Conservation (phyloP, 768 basidiomycete genomes). For the Hygrophorus russula region DNA sequence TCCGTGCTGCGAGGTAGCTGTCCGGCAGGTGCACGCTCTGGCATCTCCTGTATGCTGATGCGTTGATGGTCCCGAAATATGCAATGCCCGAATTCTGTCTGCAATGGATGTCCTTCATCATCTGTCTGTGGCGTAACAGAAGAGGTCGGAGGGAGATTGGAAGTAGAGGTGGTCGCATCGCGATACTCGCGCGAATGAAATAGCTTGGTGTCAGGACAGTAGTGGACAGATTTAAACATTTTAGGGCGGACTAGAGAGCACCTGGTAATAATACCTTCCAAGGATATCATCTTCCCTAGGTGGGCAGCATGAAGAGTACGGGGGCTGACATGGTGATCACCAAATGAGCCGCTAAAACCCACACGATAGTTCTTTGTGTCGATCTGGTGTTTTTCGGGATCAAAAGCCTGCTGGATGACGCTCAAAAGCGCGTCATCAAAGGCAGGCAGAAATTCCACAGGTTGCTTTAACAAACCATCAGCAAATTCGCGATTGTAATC, state of each 20-base stretch:
- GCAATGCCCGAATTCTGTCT: slow-evolving; percentile 88
- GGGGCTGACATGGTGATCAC: slow-evolving; percentile 96
- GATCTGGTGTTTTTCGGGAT: slow-evolving; percentile 73
- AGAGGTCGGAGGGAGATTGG: slow-evolving; percentile 76
- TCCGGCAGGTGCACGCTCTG: slow-evolving; percentile 94
- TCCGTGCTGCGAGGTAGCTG: slow-evolving; percentile 95
- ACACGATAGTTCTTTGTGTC: slow-evolving; percentile 74
- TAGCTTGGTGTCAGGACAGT: slow-evolving; percentile 73
- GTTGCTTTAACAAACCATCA: slow-evolving; percentile 82
- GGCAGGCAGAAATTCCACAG: slow-evolving; percentile 77
- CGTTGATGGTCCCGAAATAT: slow-evolving; percentile 95
- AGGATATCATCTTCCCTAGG: slow-evolving; percentile 90
- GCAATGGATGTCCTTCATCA: slow-evolving; percentile 75
- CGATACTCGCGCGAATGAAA: slow-evolving; percentile 89
- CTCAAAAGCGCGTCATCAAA: slow-evolving; percentile 76
- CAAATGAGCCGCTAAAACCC: slow-evolving; percentile 93
- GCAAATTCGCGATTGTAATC: slow-evolving; percentile 84
- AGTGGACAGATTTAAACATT: slow-evolving; percentile 96
- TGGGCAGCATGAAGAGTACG: slow-evolving; percentile 81
- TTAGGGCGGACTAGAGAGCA: slow-evolving; percentile 98
- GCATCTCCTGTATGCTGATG: slow-evolving; percentile 99
- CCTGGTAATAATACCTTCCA: slow-evolving; percentile 97
- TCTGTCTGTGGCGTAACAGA: slow-evolving; percentile 86
- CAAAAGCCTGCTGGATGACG: slow-evolving; percentile 64
- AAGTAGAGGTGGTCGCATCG: slow-evolving; percentile 81